Base-by-base conservation (phyloP, 495 filamentous ascomycete species). In the Hypoxylon lenormandii region DNA sequence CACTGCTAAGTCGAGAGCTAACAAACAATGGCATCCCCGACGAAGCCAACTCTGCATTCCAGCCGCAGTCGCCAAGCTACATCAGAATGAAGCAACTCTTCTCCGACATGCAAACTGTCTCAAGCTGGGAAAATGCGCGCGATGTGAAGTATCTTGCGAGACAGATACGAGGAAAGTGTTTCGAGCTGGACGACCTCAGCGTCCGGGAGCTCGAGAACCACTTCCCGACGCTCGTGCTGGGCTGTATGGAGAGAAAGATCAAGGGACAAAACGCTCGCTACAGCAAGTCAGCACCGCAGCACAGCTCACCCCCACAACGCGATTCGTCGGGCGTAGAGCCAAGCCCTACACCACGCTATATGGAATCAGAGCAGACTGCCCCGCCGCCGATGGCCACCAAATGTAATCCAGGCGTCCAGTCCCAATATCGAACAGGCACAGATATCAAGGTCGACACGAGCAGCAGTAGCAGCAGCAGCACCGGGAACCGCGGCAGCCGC, bases 1-100 rank as follows among this genome's bases (percentile, higher is more conserved):
- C 60, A 1, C 77, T 89, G 23, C 67, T 86, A 4, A 10, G 5
- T 16, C 15, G 43, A 64, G 19, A 51, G 51, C n/a, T 42, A 43
- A 18, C 22, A 18, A 21, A 57, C 43, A 49, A 37, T 42, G 42
- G 23, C 23, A 3, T 19, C 19, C 0, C 58, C 15, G 7, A 1
- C 46, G 33, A 60, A 18, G 47, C 5, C 13, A 15, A 30, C 22
- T 50, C 30, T 13, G 7, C 30, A 12, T 1, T 7, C 4, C 26
- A 50, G 6, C 11, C 1, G 8, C 21, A 30, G 2, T 50, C 21
- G 10, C 47, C 19, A 19, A 18, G 15, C 12, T 50, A 50, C 15
- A 22, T 8, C 7, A 21, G n/a, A n/a, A n/a, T n/a, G n/a, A 50
- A 30, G 22, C n/a, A 30, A 30, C 22, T 57, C 4, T 57, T 57